phyloP scores from a whole-genome alignment of 1,284 basidiomycete genomes.

The Sphagnurus paluster region DNA sequence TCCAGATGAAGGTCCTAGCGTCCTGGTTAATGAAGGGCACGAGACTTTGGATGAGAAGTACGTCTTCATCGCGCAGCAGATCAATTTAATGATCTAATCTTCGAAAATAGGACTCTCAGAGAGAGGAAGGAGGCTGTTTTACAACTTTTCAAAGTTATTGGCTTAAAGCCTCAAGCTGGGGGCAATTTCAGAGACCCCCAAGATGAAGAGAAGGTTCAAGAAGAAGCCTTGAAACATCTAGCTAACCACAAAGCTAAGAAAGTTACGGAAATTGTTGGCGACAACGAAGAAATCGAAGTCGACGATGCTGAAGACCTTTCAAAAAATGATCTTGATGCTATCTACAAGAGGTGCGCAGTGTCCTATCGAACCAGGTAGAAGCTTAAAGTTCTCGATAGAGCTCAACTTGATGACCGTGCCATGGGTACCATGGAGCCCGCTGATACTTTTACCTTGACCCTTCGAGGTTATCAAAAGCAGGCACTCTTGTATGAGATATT shows the following conservation, averaged over 20 bases:
- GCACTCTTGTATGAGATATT: constrained; percentile 64
- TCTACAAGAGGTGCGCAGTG: constrained; percentile 81
- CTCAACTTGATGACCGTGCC: constrained; percentile 76
- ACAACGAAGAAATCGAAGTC: constrained; percentile 69
- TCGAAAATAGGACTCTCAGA: constrained; percentile 51
- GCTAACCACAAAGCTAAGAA: constrained; percentile 38
- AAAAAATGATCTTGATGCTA: constrained; percentile 75
- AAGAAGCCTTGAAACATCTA: constrained; percentile 42
- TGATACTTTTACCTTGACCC: constrained; percentile 73
- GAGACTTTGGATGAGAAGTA: constrained; percentile 74
- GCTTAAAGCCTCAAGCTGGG: constrained; percentile 54
- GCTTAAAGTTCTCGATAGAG: constrained; percentile 51
- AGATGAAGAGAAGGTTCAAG: constrained; percentile 36
- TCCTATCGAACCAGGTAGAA: neutral
- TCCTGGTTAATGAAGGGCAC: constrained; percentile 65
- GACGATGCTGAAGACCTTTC: constrained; percentile 80
- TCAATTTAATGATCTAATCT: neutral
- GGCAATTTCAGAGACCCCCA: constrained; percentile 35
- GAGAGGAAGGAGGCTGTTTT: constrained; percentile 73
- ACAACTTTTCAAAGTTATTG: constrained; percentile 63
- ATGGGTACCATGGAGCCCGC: constrained; percentile 85
- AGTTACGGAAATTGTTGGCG: constrained; percentile 59
- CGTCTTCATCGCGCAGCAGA: neutral
- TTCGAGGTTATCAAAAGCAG: constrained; percentile 94
- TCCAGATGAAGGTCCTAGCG: constrained; percentile 33